Conservation (phyloP, 345 rosid species). For the Camelina neglecta region DNA sequence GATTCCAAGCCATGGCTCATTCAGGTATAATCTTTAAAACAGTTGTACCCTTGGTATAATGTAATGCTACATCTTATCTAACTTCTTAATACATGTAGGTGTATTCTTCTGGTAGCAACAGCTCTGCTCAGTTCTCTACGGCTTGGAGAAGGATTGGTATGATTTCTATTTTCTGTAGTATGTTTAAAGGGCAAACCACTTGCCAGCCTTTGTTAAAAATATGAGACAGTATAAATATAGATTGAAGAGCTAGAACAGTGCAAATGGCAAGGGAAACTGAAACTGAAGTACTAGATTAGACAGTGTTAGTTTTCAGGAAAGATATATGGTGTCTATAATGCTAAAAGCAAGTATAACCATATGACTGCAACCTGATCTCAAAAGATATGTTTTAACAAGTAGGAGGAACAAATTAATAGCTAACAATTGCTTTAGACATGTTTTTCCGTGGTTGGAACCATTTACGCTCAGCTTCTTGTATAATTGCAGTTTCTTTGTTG, state of each 20-base stretch:
- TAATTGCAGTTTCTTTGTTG: slow-evolving; percentile 62
- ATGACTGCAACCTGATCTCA: slow-evolving; percentile 18
- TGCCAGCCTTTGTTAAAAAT: slow-evolving; percentile 20
- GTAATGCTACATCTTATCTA: slow-evolving; percentile 18
- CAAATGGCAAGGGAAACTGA: slow-evolving; percentile 12
- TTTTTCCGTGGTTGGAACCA: slow-evolving; percentile 11
- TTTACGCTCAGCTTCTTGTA: slow-evolving; percentile 43
- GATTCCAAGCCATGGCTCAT: slow-evolving; percentile 73
- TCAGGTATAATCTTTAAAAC: slow-evolving; percentile 54
- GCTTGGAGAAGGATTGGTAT: slow-evolving; percentile 74
- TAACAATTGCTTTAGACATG: slow-evolving; percentile 12
- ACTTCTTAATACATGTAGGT: slow-evolving; percentile 48
- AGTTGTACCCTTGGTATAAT: background rate
- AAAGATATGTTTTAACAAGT: slow-evolving; percentile 5
- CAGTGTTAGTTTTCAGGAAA: slow-evolving; percentile 19
- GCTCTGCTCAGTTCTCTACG: slow-evolving; percentile 57
- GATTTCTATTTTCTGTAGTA: slow-evolving; percentile 28
- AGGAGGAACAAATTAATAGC: slow-evolving; percentile 13
- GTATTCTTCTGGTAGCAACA: slow-evolving; percentile 75
- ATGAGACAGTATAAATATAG: background rate
- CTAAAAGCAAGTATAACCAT: slow-evolving; percentile 1
- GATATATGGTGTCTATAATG: slow-evolving; percentile 14
- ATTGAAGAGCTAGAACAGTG: slow-evolving; percentile 28
- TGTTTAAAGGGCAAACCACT: slow-evolving; percentile 1
- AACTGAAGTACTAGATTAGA: slow-evolving; percentile 14